These are phyloP conservation scores for Tricholoma saponaceum DNA, from an alignment of 768 basidiomycete species.

Conservation along the genomic window DNA sequence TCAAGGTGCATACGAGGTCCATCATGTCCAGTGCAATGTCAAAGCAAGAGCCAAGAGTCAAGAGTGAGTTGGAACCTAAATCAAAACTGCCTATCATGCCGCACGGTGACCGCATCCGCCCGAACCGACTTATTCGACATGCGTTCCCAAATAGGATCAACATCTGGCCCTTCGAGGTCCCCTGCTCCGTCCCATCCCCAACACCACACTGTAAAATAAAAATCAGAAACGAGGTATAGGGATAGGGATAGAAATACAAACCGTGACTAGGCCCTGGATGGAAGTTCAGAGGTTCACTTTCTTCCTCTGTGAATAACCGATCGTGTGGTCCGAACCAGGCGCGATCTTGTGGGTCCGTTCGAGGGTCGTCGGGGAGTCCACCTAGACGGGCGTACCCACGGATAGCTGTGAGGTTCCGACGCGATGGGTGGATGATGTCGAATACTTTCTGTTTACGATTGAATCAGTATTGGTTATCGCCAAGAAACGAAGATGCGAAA, in stretches of 20 bases:
- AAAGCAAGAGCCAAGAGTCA: background rate
- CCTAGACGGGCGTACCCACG: constrained; percentile 92
- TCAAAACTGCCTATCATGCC: constrained; percentile 51
- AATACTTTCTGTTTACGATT: constrained; percentile 69
- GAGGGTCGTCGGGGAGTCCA: constrained; percentile 94
- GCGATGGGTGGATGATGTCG: constrained; percentile 87
- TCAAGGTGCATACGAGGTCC: background rate
- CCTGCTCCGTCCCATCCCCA: constrained; percentile 99
- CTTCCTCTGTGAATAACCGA: constrained; percentile 86
- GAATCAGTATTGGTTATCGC: background rate
- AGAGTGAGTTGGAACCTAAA: background rate
- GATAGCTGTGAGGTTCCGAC: constrained; percentile 93
- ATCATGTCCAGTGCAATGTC: background rate
- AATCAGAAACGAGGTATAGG: background rate
- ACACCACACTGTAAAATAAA: constrained; percentile 76
- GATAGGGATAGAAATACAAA: constrained; percentile 34
- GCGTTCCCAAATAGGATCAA: constrained; percentile 95
- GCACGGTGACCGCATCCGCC: constrained; percentile 58
- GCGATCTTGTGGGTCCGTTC: constrained; percentile 96
- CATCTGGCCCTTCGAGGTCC: constrained; percentile 95
- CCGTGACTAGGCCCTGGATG: constrained; percentile 80
- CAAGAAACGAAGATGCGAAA: constrained; percentile 1
- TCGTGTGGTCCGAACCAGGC: constrained; percentile 98
- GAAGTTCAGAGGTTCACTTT: constrained; percentile 75
- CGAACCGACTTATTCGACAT: constrained; percentile 65